Conservation (phyloP, 2,329 filamentous ascomycete genomes). For the Verticillium zaregamsianum region DNA sequence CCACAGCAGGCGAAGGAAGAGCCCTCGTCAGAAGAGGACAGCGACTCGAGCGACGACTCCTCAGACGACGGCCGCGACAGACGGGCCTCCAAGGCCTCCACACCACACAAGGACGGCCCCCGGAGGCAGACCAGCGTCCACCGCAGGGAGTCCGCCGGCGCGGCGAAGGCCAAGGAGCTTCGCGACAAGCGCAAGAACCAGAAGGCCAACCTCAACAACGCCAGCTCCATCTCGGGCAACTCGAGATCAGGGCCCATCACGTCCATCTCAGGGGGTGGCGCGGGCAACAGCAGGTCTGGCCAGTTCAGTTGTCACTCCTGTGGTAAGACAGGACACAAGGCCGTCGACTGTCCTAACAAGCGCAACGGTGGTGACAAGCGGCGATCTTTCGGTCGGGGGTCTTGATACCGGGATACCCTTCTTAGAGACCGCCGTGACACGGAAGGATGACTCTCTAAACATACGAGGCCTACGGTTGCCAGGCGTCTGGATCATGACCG, state of each 20-base stretch:
- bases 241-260: background rate
- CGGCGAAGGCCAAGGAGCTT: constrained; percentile 43
- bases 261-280: background rate
- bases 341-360: constrained; percentile 46
- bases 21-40: constrained; percentile 12
- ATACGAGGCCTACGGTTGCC: background rate
- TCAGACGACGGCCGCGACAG: constrained; percentile 12
- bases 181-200: constrained; percentile 60
- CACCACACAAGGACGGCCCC: constrained; percentile 6
- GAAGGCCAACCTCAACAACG: constrained; percentile 60
- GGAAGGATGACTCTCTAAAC: background rate
- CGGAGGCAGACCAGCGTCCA: constrained; percentile 21
- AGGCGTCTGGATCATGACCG: background rate
- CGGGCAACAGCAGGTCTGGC: background rate
- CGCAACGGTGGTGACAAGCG: background rate
- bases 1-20: constrained; percentile 7
- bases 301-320: constrained; percentile 55
- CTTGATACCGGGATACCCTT: background rate
- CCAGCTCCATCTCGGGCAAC: constrained; percentile 54
- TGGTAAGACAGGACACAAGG: constrained; percentile 57
- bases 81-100: constrained; percentile 8
- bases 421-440: background rate
- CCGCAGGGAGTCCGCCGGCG: constrained; percentile 33
- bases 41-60: constrained; percentile 21
- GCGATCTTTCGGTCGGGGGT: background rate